phyloP scores from a whole-genome alignment of 345 rosid species.

The Excoecaria agallocha region DNA sequence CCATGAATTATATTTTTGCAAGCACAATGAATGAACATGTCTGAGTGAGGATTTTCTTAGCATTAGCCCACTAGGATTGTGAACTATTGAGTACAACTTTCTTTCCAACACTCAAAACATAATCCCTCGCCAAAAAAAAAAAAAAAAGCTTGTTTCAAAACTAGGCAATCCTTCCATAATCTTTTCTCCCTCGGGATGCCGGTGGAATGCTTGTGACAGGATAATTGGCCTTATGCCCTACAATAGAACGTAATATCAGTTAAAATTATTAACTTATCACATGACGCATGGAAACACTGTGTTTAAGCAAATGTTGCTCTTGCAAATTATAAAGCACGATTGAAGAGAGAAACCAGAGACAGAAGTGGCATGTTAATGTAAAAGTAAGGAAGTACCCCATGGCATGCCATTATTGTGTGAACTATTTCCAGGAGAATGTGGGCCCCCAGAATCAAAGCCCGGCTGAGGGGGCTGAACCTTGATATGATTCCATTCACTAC shows the following conservation, averaged over 20 bases:
- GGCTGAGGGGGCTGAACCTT: slow-evolving; percentile 69
- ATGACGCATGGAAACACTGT: slow-evolving; percentile 3
- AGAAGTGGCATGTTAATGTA: slow-evolving; percentile 15
- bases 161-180: slow-evolving; percentile 78
- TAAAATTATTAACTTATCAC: slow-evolving; percentile 15
- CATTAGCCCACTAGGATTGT: slow-evolving; percentile 61
- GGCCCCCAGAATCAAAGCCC: slow-evolving; percentile 55
- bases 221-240: slow-evolving; percentile 80
- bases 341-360: neutral
- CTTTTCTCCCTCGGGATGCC: slow-evolving; percentile 83
- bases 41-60: slow-evolving; percentile 37
- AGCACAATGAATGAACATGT: slow-evolving; percentile 50
- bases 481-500: slow-evolving; percentile 65
- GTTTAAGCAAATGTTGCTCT: slow-evolving; percentile 4
- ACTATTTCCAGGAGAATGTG: slow-evolving; percentile 76
- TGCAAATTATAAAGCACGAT: neutral
- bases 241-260: slow-evolving; percentile 30
- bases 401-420: slow-evolving; percentile 62
- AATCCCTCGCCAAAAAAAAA: slow-evolving; percentile 32
- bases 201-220: slow-evolving; percentile 67
- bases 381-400: slow-evolving; percentile 67
- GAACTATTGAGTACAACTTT: slow-evolving; percentile 54
- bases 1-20: slow-evolving; percentile 44
- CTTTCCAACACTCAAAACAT: slow-evolving; percentile 53
- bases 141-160: slow-evolving; percentile 35